Base-by-base conservation (phyloP, 73 alveolate species). In the Symbiodinium natans region DNA sequence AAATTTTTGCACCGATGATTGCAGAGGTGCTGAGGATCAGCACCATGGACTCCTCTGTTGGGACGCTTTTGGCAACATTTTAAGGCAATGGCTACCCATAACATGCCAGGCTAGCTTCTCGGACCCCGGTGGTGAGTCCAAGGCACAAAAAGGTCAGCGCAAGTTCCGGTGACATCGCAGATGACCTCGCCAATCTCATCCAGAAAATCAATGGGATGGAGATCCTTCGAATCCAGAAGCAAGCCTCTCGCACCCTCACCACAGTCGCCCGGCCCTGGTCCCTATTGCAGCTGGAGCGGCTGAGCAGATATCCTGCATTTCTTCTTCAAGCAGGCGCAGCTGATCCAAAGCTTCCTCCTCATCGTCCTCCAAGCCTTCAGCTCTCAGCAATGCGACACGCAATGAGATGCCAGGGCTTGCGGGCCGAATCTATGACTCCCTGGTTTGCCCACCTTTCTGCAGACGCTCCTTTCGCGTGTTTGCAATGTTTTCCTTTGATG, bases 111-210 rank as follows among this genome's bases (percentile, higher is more conserved):
- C n/a, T n/a, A n/a, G n/a, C 13, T 46, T 46, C 21, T 9, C 13
- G 59, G 21, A 46, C 13, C 6, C 13, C 59, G 59, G 59, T 46
- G 59, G 59, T 9, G 59, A 46, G 59, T 6, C 59, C 95, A 9
- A 59, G 95, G 48, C 25, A 13, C 95, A 21, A 88, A 88, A 13
- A 88, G 86, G 33, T 88, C 95, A 21, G 74, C 95, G 43, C 95
- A 88, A 29, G 95, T 88, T 33, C 95, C 95, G 34, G 86, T 63
- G 48, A 88, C 42, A 43, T 88, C 95, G 25, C 95, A 88, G 29
- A 88, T 88, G 43, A 88, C 95, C 86, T 88, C 95, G 15, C 95
- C 95, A 54, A 88, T 83, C 41, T 88, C 95, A 29, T 88, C 95
- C 95, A 88, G 36, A 25, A 88, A 88, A 48, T 88, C 95, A 29